Base-by-base conservation (phyloP, 1,139 yeast genomes). In the Torulaspora globosa region DNA sequence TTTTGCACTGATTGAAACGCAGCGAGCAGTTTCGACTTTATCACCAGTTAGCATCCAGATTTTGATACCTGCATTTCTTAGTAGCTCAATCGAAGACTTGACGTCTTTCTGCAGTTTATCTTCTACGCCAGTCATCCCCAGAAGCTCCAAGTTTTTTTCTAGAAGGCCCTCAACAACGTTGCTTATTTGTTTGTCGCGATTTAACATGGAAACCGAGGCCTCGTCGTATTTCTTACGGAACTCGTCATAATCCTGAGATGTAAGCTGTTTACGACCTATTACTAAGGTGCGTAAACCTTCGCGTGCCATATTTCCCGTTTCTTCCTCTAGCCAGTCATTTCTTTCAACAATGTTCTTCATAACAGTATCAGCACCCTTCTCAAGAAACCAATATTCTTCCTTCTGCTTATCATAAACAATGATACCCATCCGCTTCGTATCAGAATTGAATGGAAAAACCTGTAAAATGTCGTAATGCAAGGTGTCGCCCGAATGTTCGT, bases 1-100 rank as follows among this genome's bases (percentile, higher is more conserved):
- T 60, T 90, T 82, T 19, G 97, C 94, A 64, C 96, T 86, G 14
- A 94, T 86, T 19, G 97, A 89, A 30, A 94, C 97, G 74, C 98
- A 92, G 52, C 88, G 79, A 1, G 98, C 98, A 0, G 99, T 94
- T 68, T 94, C 99, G 7, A 92, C 97, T 65, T 94, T 94, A 65
- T 94, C 99, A 54, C 99, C 99, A 0, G 99, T 94, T 42, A 94
- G 72, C 98, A 94, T 94, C 99, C 99, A 94, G 43, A 94, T 92
- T 60, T 88, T 88, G 48, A 94, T 81, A 1, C 98, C 98, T 0
- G 98, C 99, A 69, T 94, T 92, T 57, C 98, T 75, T 54, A 94
- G 73, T 31, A 92, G 73, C 69, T 94, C 99, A 50, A 94, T 82
- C 0, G 97, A 87, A 0, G 95, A 78, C 65, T 90, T 92, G 47